Evolutionary conservation across 495 filamentous ascomycete genomes (phyloP), one percentile per base, ranked within the genome.

Genomic region (Neurospora sp.): DNA sequence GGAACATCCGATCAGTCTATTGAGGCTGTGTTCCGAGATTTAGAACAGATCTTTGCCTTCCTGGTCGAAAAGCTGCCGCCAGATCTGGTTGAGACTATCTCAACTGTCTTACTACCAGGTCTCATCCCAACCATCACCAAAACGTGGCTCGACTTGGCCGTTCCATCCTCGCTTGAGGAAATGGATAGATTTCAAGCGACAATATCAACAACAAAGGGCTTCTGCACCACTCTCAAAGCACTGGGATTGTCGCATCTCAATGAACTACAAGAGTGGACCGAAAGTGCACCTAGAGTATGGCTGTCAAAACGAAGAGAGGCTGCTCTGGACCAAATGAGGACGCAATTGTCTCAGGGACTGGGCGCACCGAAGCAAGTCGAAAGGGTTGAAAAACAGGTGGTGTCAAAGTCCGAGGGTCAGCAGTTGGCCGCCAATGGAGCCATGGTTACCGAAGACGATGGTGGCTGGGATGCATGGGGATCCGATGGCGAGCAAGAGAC

Each of bases 381-480:
- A 77, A 88, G 92, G 70, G 84, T 95, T 0, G 96, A 99, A 79
- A 97, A 92, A 35, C 90, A 94, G 76, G 87, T 90, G 73, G 83
- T 98, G 1, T 88, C 89, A 3, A 86, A 83, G 73, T 85, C 87
- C 2, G 93, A 97, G 76, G 88, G 84, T 27, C 79, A 89, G 42
- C 84, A 87, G 35, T 78, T 93, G 9, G 81, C 86, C 40, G 84
- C 86, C 2, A 89, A 85, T 70, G 83, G 84, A n/a, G 83, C 81
- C 35, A 80, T 74, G 20, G 77, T 82, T 45, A 76, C 75, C 9
- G 83, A 81, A n/a, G 81, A 86, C 68, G 82, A 83, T 65, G 86
- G 89, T 72, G 93, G 92, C 39, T 97, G 94, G 94, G 90, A 91
- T 81, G 88, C 85, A 16, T 85, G 84, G 14, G 94, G 92, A 92